Evolutionary conservation across 2,329 filamentous ascomycete species (phyloP), one percentile per base, ranked within the genome.

Genomic region (Emergomyces orientalis): DNA sequence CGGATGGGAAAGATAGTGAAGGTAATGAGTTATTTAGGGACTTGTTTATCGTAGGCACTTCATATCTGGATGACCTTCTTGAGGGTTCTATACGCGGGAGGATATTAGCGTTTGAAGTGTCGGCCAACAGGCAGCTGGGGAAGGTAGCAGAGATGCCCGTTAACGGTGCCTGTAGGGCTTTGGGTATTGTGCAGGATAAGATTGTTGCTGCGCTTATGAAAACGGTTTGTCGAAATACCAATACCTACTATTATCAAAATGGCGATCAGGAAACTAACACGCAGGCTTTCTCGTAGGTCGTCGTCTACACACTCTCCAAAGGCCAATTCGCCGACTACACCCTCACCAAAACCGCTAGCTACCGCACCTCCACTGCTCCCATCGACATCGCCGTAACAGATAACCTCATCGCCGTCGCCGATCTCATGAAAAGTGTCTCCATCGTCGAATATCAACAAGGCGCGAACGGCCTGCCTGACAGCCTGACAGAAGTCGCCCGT

Each of bases 341-440:
- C 54, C 80, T 97, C 11, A 80, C 82, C 59, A 93, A 89, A 72
- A 72, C 88, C 19, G 89, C 90, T 0, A 85, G 86, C 1, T 96
- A 91, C 74, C 85, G 91, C 14, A 89, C 90, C 1, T 86, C 91
- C 2, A 95, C 91, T 0, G 89, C 90, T 39, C 92, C 94, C 0
- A 85, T 96, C 19, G 90, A 93, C 67, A 74, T 97, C 7, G 86
- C 87, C 11, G 83, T 97, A 17, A 84, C 85, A 1, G 88, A 84
- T 0, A 86, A 88, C 67, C 81, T 84, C 30, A 92, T 99, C 65
- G 90, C 89, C 0, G 86, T 97, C 11, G 89, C 88, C 0, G 94
- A 99, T 71, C 78, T 99, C 55, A 97, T 96, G 89, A 97, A 97
- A 77, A 96, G 90, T 1, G 80, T 96, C 30, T 87, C 88, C 1